Base-by-base conservation (phyloP, 495 filamentous ascomycete species). In the Aspergillus bridgeri region DNA sequence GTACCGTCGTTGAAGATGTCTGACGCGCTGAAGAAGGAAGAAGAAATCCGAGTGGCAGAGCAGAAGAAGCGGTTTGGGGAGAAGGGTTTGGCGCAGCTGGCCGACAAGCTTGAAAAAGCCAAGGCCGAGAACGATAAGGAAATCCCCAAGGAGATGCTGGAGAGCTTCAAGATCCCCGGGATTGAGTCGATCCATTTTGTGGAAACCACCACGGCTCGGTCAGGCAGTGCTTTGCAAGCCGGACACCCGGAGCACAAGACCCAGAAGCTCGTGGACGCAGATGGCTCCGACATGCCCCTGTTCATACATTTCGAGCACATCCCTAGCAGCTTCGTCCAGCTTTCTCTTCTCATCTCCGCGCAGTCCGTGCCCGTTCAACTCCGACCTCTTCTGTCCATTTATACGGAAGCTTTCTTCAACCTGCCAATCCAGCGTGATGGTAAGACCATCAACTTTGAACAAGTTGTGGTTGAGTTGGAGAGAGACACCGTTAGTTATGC, bases 221-320 rank as follows among this genome's bases (percentile, higher is more conserved):
- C 92, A 24, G 94, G 95, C 42, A 72, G 86, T 62, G 95, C 95
- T 13, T 75, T 84, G 55, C 79, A 83, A 56, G 73, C 90, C 57
- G 91, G 90, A 8, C 76, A 64, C 25, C 75, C 83, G 1, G 74
- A 86, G 20, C 93, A 91, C 64, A 65, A 79, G 0, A 79, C 88
- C n/a, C 94, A 98, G 68, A 80, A 85, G 53, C 66, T 86, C 47
- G 82, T 98, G 50, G 89, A 96, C 64, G 76, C 80, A 21, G 86
- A 92, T 53, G 77, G 80, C 8, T 61, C 79, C 3, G 79, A 81
- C 49, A 61, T 83, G 42, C 90, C 92, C 2, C 78, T 96, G 3
- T 99, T 96, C 71, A 80, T 99, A n/a, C 95, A 99, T 72, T 99
- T 94, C 63, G 94, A 99, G 75, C 84, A 96, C 63, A 88, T 96